Base-by-base conservation (phyloP, 805 yeast species). In the Zygoascus flipseniorum region DNA sequence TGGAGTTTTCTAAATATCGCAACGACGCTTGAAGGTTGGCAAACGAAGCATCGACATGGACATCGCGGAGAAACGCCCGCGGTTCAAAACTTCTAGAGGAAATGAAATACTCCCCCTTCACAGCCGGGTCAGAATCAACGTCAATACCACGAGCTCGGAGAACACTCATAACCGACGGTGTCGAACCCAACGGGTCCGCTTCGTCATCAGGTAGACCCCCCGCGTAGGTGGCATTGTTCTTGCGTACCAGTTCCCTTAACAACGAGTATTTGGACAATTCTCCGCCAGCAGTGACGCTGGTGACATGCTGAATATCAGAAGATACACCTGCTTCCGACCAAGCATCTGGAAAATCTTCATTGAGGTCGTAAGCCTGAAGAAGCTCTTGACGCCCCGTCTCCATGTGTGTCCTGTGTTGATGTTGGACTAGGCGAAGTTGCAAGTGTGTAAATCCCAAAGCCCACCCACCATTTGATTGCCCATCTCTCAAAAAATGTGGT, bases 41-140 rank as follows among this genome's bases (percentile, higher is more conserved):
- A 56, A 77, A 76, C 3, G 82, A 72, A 53, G 82, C 83, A 20
- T 75, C 75, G 9, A 72, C 69, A 60, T 84, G 88, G 11, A 83
- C 71, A 32, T 76, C 74, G 52, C 76, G 75, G 57, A 84, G 64
- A 61, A 80, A 84, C 32, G 71, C 68, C 50, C 77, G 75, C 1
- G 85, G 79, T 58, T 81, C 77, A 67, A 85, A 84, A 28, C 75
- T 68, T 52, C 82, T 79, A 16, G 82, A 78, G 47, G 80, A 79
- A 49, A 81, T 75, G 55, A 82, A 67, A 65, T 74, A 77, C 58
- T 77, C 70, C 37, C 77, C 63, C 51, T 77, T 71, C 48, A 72
- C 61, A 26, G 57, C 41, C 1, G 57, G 58, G 26, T 70, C 67
- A 8, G 55, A 62, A 52, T 67, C 72, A 31, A 72, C 70, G 45